Conservation (phyloP, 2,329 filamentous ascomycete species). For the Penicillium sp. region DNA sequence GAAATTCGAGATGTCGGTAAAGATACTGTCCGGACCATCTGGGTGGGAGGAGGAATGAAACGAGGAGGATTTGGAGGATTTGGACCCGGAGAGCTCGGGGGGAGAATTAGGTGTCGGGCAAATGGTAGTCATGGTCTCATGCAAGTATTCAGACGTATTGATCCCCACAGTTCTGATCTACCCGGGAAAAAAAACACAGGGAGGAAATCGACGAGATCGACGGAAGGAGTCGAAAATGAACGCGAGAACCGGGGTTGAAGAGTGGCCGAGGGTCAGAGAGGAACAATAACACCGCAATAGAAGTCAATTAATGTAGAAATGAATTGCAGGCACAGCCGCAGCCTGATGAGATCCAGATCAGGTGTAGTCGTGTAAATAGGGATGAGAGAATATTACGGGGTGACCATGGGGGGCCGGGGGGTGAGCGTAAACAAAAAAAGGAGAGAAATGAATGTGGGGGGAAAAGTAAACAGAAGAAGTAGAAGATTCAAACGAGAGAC, state of each 20-base stretch:
- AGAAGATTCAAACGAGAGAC: constrained; percentile 18
- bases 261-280: neutral
- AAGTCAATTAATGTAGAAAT: constrained; percentile 19
- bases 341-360: constrained; percentile 25
- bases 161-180: constrained; percentile 11
- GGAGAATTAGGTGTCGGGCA: constrained; percentile 63
- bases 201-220: constrained; percentile 9
- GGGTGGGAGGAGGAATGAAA: constrained; percentile 74
- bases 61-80: constrained; percentile 87
- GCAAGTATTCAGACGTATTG: constrained; percentile 14
- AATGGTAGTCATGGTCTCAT: constrained; percentile 45
- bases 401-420: neutral
- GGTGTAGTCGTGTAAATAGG: constrained; percentile 15
- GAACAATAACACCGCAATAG: constrained; percentile 10
- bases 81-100: constrained; percentile 76
- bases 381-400: constrained; percentile 16
- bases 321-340: constrained; percentile 27
- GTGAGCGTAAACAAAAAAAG: constrained; percentile 9
- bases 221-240: constrained; percentile 20
- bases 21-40: constrained; percentile 65
- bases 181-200: constrained; percentile 3
- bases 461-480: constrained; percentile 15
- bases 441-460: constrained; percentile 12
- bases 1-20: constrained; percentile 77
- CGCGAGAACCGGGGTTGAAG: constrained; percentile 12